Percentiles rank a stretch among this genome's conserved stretches.
Evolutionary conservation across 352 stramenopile genomes (phyloP).

Genomic region (Globisporangium camurandrum): DNA sequence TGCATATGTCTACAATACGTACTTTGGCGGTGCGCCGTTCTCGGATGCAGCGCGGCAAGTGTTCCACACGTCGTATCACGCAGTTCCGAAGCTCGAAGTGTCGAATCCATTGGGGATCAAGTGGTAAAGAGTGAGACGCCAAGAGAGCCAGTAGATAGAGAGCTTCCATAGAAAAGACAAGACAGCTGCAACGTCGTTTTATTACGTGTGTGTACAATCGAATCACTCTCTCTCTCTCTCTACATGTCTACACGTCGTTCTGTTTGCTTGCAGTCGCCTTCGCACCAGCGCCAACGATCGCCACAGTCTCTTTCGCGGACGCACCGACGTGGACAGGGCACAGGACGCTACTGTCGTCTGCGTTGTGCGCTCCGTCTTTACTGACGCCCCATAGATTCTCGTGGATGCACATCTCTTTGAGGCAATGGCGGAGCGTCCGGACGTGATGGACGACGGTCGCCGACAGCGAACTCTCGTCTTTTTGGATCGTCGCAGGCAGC

Average conservation of each 20-base stretch:
- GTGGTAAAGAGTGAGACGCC: constrained; percentile 51
- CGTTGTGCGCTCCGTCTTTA: constrained; percentile 67
- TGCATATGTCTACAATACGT: constrained; percentile 77
- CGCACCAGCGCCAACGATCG: constrained; percentile 47
- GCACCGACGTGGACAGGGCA: constrained; percentile 73
- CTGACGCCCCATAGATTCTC: constrained; percentile 76
- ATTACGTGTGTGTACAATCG: too few species aligned
- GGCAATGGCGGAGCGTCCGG: constrained; percentile 45
- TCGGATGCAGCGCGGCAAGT: constrained; percentile 48
- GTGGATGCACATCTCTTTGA: constrained; percentile 81
- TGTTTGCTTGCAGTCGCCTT: constrained; percentile 21
- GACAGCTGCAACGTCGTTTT: too few species aligned
- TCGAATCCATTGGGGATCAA: constrained; percentile 84
- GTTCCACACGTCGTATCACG: constrained; percentile 79
- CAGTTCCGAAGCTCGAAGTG: constrained; percentile 80
- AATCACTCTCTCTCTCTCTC: too few species aligned
- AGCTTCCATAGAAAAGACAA: neutral
- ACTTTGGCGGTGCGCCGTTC: constrained; percentile 68
- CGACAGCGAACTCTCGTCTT: constrained; percentile 54
- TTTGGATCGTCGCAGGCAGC: too few species aligned
- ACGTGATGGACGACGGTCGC: constrained; percentile 59
- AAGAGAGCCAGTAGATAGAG: neutral
- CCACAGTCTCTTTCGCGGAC: constrained; percentile 57
- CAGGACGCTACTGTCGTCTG: constrained; percentile 64
- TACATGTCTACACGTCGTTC: constrained; percentile 22